Conservation (phyloP, 208 protist genomes). For the Endotrypanum monterogeii region DNA sequence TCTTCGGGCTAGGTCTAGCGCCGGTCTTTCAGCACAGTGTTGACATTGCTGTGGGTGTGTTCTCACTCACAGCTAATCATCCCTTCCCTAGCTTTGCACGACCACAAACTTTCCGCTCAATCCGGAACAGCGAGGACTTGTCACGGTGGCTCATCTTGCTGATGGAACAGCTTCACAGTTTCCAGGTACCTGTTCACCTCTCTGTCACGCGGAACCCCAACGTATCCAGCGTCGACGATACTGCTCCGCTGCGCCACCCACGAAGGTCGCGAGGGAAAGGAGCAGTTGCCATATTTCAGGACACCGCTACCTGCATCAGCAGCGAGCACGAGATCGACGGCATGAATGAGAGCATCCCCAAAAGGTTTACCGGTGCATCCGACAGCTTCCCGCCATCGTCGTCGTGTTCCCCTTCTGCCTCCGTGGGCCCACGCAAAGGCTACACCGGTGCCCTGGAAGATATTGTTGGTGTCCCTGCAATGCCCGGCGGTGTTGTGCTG, state of each 20-base stretch:
- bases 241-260: background rate
- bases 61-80: conserved; percentile 28
- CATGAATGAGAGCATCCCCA: no score
- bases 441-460: no score
- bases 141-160: conserved; percentile 16
- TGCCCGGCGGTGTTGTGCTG: conserved; percentile 15
- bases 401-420: no score
- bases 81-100: conserved; percentile 29
- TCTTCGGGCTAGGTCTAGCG: background rate
- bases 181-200: background rate
- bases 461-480: background rate
- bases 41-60: conserved; percentile 16
- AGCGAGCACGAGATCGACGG: background rate
- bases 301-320: background rate
- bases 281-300: background rate
- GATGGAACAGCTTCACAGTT: conserved; percentile 23
- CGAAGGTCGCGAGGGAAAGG: background rate
- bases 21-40: conserved; percentile 9
- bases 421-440: no score
- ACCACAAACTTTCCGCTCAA: conserved; percentile 35
- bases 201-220: background rate
- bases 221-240: background rate
- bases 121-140: conserved; percentile 9
- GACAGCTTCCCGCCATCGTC: no score
- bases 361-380: no score